A percentile compares a stretch with the other conserved stretches of the same genome.
Evolutionary conservation across 1,284 basidiomycete species (phyloP).

Genomic region (Puccinia polysora): DNA sequence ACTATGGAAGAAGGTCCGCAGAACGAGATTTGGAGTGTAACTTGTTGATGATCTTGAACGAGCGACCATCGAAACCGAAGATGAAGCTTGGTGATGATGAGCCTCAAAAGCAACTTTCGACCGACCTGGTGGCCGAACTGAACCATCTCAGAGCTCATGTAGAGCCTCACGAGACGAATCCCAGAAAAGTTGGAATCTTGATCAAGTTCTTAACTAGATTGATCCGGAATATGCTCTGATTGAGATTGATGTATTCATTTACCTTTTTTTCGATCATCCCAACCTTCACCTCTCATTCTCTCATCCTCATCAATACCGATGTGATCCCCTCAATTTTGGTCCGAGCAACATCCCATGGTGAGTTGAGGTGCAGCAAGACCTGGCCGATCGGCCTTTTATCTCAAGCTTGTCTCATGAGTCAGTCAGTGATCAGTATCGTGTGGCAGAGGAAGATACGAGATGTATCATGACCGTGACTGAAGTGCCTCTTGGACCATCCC

Average conservation of each 20-base stretch:
- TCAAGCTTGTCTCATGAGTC: no score
- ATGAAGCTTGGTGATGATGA: neutral
- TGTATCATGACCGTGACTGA: no score
- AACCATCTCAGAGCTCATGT: neutral
- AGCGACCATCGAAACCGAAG: slow-evolving; percentile 53
- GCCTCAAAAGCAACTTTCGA: slow-evolving; percentile 14
- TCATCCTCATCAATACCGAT: no score
- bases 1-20: slow-evolving; percentile 85
- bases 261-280: neutral
- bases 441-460: no score
- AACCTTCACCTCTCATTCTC: slow-evolving; percentile 41
- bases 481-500: no score
- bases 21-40: slow-evolving; percentile 89
- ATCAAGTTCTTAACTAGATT: slow-evolving; percentile 10
- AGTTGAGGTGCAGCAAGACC: no score
- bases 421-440: no score
- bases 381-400: no score
- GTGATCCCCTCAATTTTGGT: no score
- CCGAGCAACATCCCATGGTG: no score
- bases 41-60: slow-evolving; percentile 71
- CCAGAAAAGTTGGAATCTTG: neutral
- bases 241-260: no score
- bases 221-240: slow-evolving; percentile 18
- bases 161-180: neutral
- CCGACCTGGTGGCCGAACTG: neutral